Conservation (phyloP, 345 rosid genomes). For the Lumnitzera littorea region DNA sequence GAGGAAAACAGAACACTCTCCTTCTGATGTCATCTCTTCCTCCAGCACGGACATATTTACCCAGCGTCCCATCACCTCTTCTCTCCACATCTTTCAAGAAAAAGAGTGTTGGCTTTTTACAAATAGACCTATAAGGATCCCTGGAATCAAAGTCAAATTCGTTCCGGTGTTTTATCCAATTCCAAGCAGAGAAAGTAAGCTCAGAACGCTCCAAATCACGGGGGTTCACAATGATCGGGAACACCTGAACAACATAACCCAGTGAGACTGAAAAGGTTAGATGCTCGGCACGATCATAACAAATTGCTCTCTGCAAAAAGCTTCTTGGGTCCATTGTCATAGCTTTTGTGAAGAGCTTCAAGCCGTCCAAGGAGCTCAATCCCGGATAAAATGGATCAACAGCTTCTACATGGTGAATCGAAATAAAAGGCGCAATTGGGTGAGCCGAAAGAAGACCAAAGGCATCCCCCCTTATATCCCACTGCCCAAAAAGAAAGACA, state of each 20-base stretch:
- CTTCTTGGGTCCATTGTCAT: slow-evolving; percentile 62
- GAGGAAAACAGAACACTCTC: slow-evolving; percentile 70
- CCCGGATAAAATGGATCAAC: slow-evolving; percentile 83
- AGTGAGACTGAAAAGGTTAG: slow-evolving; percentile 61
- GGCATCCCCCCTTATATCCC: slow-evolving; percentile 87
- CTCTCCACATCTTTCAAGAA: slow-evolving; percentile 40
- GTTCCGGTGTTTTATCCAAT: slow-evolving; percentile 30
- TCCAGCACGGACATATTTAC: slow-evolving; percentile 43
- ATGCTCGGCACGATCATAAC: slow-evolving; percentile 48
- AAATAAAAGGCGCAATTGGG: slow-evolving; percentile 78
- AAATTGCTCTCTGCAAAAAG: slow-evolving; percentile 78
- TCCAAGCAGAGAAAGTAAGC: slow-evolving; percentile 81
- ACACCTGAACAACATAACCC: slow-evolving; percentile 82
- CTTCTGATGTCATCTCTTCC: slow-evolving; percentile 55
- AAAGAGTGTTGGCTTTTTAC: slow-evolving; percentile 46
- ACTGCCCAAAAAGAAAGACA: slow-evolving; percentile 35
- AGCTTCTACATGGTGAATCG: slow-evolving; percentile 84
- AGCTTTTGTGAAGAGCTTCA: slow-evolving; percentile 68
- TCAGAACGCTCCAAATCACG: slow-evolving; percentile 75
- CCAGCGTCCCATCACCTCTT: slow-evolving; percentile 43
- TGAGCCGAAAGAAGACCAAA: slow-evolving; percentile 74
- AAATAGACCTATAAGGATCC: slow-evolving; percentile 50
- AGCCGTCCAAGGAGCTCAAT: slow-evolving; percentile 51
- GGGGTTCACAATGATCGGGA: slow-evolving; percentile 54
- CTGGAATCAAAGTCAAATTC: slow-evolving; percentile 86